Evolutionary conservation across 345 rosid genomes (phyloP), one percentile per base, ranked within the genome.

Genomic region (Odontarrhena argentea): DNA sequence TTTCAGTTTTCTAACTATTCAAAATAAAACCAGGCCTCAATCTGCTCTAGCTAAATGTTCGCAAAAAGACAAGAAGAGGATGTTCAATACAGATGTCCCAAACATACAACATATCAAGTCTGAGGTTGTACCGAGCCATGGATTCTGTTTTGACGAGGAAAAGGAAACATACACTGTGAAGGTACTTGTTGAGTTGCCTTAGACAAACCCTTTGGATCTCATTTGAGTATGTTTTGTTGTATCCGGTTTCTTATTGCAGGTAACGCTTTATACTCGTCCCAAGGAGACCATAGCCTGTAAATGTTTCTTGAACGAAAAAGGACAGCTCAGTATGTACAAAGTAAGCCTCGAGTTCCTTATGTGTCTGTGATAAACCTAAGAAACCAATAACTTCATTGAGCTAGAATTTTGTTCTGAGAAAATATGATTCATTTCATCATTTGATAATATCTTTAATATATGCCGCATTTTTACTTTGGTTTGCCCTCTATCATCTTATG

Each of bases 81-180:
- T 50, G 9, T 74, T 88, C 63, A 71, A 54, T 73, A 37, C 86
- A 6, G 55, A 71, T 71, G 25, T 85, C 49, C 85, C 88, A 59
- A 34, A 71, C 42, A 15, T 73, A 57, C 79, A 80, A 24, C 71
- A 74, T 32, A 58, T 84, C 48, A 41, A 56, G 14, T 50, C 67
- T 63, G 67, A 43, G 56, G 82, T 77, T 43, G 75, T 70, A 62
- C 80, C 79, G 9, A 74, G 51, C 47, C 54, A 86, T 45, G 84
- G 70, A 25, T 43, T 81, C 65, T 63, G 60, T 67, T 44, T 76
- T 49, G 72, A 74, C 40, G 51, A 54, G 42, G 62, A 77, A 69
- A 85, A 84, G 70, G 88, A 86, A 40, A 45, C 58, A 55, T 87
- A 82, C 78, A 68, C 45, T 65, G 81, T 86, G 8, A 80, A 73